Percentiles rank a stretch among this genome's conserved stretches.
Evolutionary conservation across 176 grass and related monocot genomes (phyloP).

Genomic region (Thinopyrum elongatum): DNA sequence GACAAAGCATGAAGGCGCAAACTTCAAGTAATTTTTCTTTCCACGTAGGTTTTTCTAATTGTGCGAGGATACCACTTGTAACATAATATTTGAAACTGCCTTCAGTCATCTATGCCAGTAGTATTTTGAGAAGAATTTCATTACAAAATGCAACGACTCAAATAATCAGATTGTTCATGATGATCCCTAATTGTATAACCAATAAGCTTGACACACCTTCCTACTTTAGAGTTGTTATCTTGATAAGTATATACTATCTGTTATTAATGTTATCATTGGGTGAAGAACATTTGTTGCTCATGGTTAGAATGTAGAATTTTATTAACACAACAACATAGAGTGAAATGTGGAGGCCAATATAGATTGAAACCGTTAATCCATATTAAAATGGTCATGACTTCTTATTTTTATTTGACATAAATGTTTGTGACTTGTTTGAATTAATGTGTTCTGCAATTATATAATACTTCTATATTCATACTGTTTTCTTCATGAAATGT

Average conservation of each 20-base stretch:
- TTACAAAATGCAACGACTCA: neutral
- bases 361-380: no score
- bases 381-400: no score
- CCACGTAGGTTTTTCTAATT: neutral
- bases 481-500: neutral
- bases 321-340: no score
- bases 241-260: neutral
- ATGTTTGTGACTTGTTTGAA: neutral
- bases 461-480: neutral
- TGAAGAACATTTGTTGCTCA: neutral
- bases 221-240: neutral
- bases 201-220: neutral
- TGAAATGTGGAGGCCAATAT: no score
- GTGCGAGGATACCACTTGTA: no score
- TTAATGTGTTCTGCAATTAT: neutral
- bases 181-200: neutral
- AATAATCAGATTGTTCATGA: neutral
- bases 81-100: no score
- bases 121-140: neutral
- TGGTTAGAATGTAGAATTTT: neutral
- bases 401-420: neutral
- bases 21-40: neutral
- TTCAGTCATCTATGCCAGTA: neutral
- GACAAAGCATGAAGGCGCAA: neutral
- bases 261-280: neutral